Evolutionary conservation across 768 basidiomycete species (phyloP), one percentile per base, ranked within the genome.

Genomic region (Clavulina sp.): DNA sequence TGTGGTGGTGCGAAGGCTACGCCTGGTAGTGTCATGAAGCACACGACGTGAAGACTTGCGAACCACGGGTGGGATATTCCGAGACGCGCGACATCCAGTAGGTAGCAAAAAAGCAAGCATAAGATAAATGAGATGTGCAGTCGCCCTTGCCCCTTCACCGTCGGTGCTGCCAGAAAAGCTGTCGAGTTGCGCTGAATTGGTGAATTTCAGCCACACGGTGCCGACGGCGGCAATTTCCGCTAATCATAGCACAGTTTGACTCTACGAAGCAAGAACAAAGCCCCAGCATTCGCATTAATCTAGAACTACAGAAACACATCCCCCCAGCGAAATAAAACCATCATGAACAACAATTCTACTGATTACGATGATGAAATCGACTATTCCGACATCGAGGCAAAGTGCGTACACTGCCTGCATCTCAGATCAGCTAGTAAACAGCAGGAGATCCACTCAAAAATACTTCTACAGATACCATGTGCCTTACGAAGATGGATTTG

Each of bases 401-500:
- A 33, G 48, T 49, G 24, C 28, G 13, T 49, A 23, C 43, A 16
- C 43, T 30, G 13, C 16, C 48, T 26, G 1, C 16, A 16, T 7
- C 16, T 29, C 13, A 23, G 31, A 30, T 29, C 48, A 16, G 16
- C 24, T n/a, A n/a, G n/a, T n/a, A n/a, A n/a, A n/a, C n/a, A n/a
- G n/a, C n/a, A n/a, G n/a, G n/a, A n/a, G n/a, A 49, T 9, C 16
- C 29, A 30, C 32, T 30, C 32, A 7, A 59, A 87, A 91, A 64
- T 91, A 80, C 63, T 75, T 80, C 43, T 87, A 91, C 63, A 95
- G 91, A 71, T 93, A 89, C 68, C 73, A 80, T 57, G 80, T 92
- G 59, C 70, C 85, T 52, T 77, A 79, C 57, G 84, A 87, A 59
- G 81, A 88, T 57, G 75, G 84, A 36, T 76, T 96, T 60, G 95